Conservation (phyloP, 805 yeast genomes). For the Starmerella apicola region DNA sequence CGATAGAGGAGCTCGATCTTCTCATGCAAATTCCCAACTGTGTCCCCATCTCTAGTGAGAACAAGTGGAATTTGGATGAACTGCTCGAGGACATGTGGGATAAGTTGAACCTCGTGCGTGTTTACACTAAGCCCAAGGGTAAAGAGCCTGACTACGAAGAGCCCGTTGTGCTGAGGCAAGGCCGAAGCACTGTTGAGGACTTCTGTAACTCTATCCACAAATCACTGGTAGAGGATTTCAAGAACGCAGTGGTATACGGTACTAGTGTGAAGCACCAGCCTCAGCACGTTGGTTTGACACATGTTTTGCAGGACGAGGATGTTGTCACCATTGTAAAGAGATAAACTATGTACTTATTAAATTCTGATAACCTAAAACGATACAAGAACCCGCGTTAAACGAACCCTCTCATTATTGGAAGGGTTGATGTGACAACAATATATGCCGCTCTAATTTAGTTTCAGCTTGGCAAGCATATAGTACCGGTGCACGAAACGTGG, state of each 20-base stretch:
- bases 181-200: slow-evolving; percentile 78
- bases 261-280: slow-evolving; percentile 93
- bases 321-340: slow-evolving; percentile 89
- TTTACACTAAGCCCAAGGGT: slow-evolving; percentile 96
- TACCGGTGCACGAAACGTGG: too few relatives aligned
- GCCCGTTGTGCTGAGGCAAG: slow-evolving; percentile 82
- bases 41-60: slow-evolving; percentile 89
- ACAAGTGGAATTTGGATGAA: slow-evolving; percentile 96
- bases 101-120: slow-evolving; percentile 77
- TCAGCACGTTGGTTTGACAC: slow-evolving; percentile 82
- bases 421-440: too few relatives aligned
- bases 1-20: slow-evolving; percentile 84
- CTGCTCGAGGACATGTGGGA: slow-evolving; percentile 93
- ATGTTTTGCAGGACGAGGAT: slow-evolving; percentile 84
- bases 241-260: slow-evolving; percentile 87
- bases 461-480: too few relatives aligned
- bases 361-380: too few relatives aligned
- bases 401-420: too few relatives aligned
- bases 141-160: slow-evolving; percentile 84
- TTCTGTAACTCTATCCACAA: slow-evolving; percentile 95
- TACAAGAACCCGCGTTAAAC: too few relatives aligned
- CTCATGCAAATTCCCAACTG: slow-evolving; percentile 91
- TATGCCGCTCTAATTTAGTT: too few relatives aligned
- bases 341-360: slow-evolving; percentile 8
- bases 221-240: slow-evolving; percentile 83